Evolutionary conservation across 176 grass and related monocot genomes (phyloP).

Genomic region (Canna indica): DNA sequence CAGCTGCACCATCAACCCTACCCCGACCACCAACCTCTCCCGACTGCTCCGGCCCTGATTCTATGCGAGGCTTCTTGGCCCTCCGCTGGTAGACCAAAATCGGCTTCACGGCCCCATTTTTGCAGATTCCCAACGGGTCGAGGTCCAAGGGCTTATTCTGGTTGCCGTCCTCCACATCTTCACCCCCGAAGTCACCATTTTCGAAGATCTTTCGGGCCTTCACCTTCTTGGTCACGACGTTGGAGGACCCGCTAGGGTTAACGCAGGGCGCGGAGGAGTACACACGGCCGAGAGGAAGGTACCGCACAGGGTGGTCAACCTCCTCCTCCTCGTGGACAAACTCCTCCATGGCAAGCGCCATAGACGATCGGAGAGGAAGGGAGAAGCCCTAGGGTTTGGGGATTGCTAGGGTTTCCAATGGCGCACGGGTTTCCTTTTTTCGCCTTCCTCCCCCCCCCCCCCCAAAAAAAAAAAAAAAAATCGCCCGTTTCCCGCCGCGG

Average conservation of each 20-base stretch:
- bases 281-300: constrained; percentile 62
- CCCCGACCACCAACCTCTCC: neutral
- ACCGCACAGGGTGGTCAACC: constrained; percentile 44
- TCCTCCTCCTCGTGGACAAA: constrained; percentile 44
- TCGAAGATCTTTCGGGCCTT: constrained; percentile 19
- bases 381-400: neutral
- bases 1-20: neutral
- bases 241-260: constrained; percentile 24
- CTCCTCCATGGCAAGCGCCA: constrained; percentile 56
- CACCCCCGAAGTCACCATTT: neutral
- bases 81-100: constrained; percentile 20
- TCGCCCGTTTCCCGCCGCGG: constrained; percentile 16
- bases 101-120: constrained; percentile 1
- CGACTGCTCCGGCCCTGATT: neutral
- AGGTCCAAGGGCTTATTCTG: neutral
- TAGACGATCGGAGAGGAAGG: constrained; percentile 5
- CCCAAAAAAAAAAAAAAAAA: neutral
- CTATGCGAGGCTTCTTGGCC: constrained; percentile 9
- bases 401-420: constrained; percentile 8
- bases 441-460: neutral
- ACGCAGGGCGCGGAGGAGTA: constrained; percentile 54
- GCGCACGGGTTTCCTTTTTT: neutral
- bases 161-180: neutral
- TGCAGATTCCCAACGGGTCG: neutral
- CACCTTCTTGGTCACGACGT: constrained; percentile 21